Conservation (phyloP, 805 yeast genomes). For the Scheffersomyces coipomensis region DNA sequence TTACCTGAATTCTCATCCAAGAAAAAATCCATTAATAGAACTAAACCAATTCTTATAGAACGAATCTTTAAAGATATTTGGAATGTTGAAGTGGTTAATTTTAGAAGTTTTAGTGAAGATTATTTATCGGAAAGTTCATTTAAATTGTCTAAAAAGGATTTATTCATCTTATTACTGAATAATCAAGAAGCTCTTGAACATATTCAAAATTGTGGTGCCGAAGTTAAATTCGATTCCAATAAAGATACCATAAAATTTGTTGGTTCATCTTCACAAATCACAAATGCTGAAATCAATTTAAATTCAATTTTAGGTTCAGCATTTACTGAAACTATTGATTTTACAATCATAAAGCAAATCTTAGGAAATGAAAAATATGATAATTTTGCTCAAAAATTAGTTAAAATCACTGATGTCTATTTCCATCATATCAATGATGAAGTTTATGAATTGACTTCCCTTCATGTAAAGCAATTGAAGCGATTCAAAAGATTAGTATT, state of each 20-base stretch:
- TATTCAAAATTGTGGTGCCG: slow-evolving; percentile 41
- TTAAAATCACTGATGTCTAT: slow-evolving; percentile 30
- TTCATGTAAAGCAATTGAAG: slow-evolving; percentile 25
- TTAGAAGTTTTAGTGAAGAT: slow-evolving; percentile 24
- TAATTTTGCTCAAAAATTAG: slow-evolving; percentile 24
- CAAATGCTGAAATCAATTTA: slow-evolving; percentile 44
- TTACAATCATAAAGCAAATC: neutral
- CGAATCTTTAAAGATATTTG: slow-evolving; percentile 33
- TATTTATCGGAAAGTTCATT: slow-evolving; percentile 29
- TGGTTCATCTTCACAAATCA: slow-evolving; percentile 41
- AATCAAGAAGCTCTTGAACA: slow-evolving; percentile 39
- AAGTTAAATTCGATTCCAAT: slow-evolving; percentile 31
- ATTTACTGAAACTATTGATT: slow-evolving; percentile 1
- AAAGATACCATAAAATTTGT: slow-evolving; percentile 27
- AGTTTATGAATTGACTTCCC: slow-evolving; percentile 29
- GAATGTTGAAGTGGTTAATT: slow-evolving; percentile 21
- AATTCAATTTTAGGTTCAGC: slow-evolving; percentile 20
- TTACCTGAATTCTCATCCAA: slow-evolving; percentile 1
- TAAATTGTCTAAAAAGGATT: slow-evolving; percentile 32
- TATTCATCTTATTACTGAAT: slow-evolving; percentile 39
- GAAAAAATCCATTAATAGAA: neutral
- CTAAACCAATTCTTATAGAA: slow-evolving; percentile 18
- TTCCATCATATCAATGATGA: slow-evolving; percentile 25
- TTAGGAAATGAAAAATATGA: slow-evolving; percentile 18
- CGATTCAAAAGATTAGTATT: slow-evolving; percentile 36